These are phyloP conservation scores for Croton setiger DNA, from an alignment of 441 rosid species.

Conservation along the genomic window DNA sequence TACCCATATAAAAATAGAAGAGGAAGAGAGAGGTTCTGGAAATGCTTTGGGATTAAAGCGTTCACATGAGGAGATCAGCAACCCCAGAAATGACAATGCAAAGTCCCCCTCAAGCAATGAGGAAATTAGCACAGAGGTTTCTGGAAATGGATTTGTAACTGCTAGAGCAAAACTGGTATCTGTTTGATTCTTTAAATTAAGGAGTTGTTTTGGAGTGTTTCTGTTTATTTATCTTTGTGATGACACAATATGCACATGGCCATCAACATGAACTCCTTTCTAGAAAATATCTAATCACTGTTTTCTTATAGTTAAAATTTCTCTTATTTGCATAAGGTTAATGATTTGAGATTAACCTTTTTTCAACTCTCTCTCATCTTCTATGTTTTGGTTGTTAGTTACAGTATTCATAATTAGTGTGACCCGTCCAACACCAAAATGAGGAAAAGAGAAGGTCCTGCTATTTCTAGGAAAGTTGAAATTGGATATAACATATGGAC, in stretches of 20 bases:
- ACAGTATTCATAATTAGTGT: background rate
- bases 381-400: background rate
- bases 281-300: background rate
- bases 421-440: background rate
- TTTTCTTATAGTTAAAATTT: background rate
- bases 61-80: slow-evolving; percentile 47
- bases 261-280: background rate
- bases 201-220: background rate
- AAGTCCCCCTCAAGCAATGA: slow-evolving; percentile 40
- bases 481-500: background rate
- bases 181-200: slow-evolving; percentile 5
- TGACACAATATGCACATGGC: background rate
- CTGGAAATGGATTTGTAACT: slow-evolving; percentile 74
- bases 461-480: background rate
- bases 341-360: background rate
- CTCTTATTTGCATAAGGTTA: background rate
- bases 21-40: slow-evolving; percentile 46
- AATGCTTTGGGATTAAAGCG: slow-evolving; percentile 55
- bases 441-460: background rate
- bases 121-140: slow-evolving; percentile 42
- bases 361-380: background rate
- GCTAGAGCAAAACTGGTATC: slow-evolving; percentile 88
- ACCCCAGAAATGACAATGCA: slow-evolving; percentile 35
- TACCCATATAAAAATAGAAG: slow-evolving; percentile 34
- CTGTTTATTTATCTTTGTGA: background rate